Evolutionary conservation across 1,139 yeast species (phyloP).

Genomic region (Pichia sp.): DNA sequence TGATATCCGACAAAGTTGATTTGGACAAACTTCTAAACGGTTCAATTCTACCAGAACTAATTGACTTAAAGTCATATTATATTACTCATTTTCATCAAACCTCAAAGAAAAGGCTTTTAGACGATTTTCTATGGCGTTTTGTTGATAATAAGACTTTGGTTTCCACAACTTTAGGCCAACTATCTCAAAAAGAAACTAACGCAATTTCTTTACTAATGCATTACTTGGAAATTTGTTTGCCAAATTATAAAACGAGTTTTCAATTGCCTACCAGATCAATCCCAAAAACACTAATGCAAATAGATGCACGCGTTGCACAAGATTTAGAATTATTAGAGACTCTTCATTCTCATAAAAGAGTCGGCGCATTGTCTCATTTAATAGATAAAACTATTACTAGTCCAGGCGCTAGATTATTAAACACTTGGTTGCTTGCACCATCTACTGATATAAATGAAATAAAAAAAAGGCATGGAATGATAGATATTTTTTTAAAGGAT

Average conservation of each 20-base stretch:
- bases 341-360: conserved; percentile 48
- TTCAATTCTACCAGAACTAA: conserved; percentile 51
- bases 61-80: conserved; percentile 56
- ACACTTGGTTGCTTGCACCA: conserved; percentile 83
- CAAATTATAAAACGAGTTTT: conserved; percentile 42
- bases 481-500: conserved; percentile 44
- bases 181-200: conserved; percentile 41
- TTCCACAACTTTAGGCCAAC: conserved; percentile 20
- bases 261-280: conserved; percentile 46
- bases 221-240: conserved; percentile 52
- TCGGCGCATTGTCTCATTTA: conserved; percentile 65
- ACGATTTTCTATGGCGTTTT: conserved; percentile 31
- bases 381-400: conserved; percentile 70
- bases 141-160: conserved; percentile 23
- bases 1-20: conserved; percentile 29
- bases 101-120: conserved; percentile 24
- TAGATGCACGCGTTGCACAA: conserved; percentile 76
- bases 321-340: conserved; percentile 69
- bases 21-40: conserved; percentile 36
- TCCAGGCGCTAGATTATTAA: conserved; percentile 71
- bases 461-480: conserved; percentile 53
- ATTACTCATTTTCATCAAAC: conserved; percentile 46
- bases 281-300: conserved; percentile 54
- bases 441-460: conserved; percentile 54
- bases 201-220: conserved; percentile 52